Percentiles rank a stretch among this genome's conserved stretches.
Conservation (phyloP, 2,329 filamentous ascomycete species). For the Colletotrichum australisinense region DNA sequence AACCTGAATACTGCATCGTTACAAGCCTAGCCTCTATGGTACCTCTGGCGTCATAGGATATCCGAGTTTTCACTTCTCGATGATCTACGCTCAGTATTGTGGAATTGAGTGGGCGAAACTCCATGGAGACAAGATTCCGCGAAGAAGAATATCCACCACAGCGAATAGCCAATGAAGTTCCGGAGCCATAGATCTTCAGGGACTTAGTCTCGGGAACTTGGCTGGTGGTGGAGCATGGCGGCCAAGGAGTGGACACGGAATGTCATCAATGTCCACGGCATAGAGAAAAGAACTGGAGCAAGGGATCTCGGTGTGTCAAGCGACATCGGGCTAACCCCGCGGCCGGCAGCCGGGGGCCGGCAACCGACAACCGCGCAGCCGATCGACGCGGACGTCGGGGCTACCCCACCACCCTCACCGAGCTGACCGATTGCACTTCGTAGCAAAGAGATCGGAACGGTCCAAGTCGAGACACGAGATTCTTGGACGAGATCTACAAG, state of each 20-base stretch:
- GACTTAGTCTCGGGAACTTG: conserved; percentile 30
- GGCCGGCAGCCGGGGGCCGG: conserved; percentile 26
- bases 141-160: not conserved
- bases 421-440: conserved; percentile 22
- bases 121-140: not conserved
- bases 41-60: conserved; percentile 1
- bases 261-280: conserved; percentile 26
- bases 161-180: conserved; percentile 21
- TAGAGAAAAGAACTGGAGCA: conserved; percentile 26
- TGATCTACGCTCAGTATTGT: not conserved
- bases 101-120: not conserved
- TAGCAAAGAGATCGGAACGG: not conserved
- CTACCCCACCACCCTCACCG: conserved; percentile 28
- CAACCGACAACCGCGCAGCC: conserved; percentile 32
- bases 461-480: not conserved
- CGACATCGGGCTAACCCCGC: conserved; percentile 34
- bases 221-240: conserved; percentile 20
- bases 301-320: conserved; percentile 31
- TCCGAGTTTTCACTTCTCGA: conserved; percentile 2
- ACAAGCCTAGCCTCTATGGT: not conserved
- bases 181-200: conserved; percentile 24
- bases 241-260: conserved; percentile 24
- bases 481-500: conserved; percentile 8
- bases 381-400: conserved; percentile 31
- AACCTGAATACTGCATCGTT: not conserved